Evolutionary conservation across 345 rosid species (phyloP), one percentile per base, ranked within the genome.

Genomic region (Salix viminalis): DNA sequence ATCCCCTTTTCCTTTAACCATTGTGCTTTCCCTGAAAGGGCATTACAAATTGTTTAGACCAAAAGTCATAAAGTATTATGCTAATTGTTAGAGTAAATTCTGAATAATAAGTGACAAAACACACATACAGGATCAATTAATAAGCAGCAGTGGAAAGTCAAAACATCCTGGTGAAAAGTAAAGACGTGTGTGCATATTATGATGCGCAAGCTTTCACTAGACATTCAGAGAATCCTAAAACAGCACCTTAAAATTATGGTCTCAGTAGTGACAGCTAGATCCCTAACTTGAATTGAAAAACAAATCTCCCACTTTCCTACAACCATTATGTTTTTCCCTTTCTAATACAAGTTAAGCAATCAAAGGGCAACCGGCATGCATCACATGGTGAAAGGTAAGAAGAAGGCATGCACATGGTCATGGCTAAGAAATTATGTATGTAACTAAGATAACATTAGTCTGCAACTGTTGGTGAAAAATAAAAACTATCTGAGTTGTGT

Each of bases 11-110:
- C 37, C 71, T 65, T 67, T 14, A 64, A 70, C 62, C 68, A 60
- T 70, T 60, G 62, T 23, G 78, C 62, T 71, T 67, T 62, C 83
- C 84, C 87, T 82, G 77, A 54, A 83, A 74, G 23, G 36, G 72
- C 52, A 50, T 61, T 19, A 44, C 26, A 71, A 67, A 76, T 54
- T 36, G 44, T 66, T 72, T 46, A 75, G 64, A 34, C 34, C 39
- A 23, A 56, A 19, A 4, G 26, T 65, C 1, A 13, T 26, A 32
- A 1, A 65, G 68, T 28, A 65, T 2, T 26, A 30, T 34, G 13
- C 68, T n/a, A 56, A 56, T n/a, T 10, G 23, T 0, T 56, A n/a
- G 28, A 56, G 62, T 10, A n/a, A 19, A 34, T 15, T 66, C 41
- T 21, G 10, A 30, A 16, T 37, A 66, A 14, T 19, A 19, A 34